These are phyloP conservation scores for Pythium phragmiticola DNA, from an alignment of 352 stramenopile genomes.

Conservation along the genomic window DNA sequence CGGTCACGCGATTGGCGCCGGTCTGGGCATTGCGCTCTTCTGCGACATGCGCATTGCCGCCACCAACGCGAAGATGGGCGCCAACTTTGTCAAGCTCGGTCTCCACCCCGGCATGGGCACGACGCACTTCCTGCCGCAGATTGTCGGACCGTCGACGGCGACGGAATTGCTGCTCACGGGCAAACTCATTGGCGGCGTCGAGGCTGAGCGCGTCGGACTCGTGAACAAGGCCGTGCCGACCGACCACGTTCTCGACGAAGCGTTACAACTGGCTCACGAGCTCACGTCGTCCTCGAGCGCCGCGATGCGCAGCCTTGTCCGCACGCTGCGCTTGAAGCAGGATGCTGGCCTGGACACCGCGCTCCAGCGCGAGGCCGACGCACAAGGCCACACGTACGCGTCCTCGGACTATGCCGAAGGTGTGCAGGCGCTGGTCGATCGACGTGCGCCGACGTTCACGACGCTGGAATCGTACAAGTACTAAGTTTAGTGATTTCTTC, in stretches of 20 bases:
- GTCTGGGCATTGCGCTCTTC: constrained; percentile 80
- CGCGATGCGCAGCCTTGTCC: constrained; percentile 63
- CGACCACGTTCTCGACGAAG: constrained; percentile 46
- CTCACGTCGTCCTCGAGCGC: constrained; percentile 65
- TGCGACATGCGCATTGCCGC: constrained; percentile 75
- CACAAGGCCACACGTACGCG: constrained; percentile 80
- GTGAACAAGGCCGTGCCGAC: constrained; percentile 47
- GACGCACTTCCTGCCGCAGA: constrained; percentile 73
- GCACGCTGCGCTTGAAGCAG: constrained; percentile 60
- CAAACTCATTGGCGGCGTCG: constrained; percentile 64
- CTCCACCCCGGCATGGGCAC: constrained; percentile 87
- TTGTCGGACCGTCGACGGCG: constrained; percentile 58
- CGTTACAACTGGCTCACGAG: constrained; percentile 49
- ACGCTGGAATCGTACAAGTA: constrained; percentile 40
- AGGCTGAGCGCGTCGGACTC: constrained; percentile 52
- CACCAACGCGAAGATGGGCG: constrained; percentile 76
- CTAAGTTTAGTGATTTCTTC: not conserved
- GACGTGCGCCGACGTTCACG: constrained; percentile 60
- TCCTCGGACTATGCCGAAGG: constrained; percentile 78
- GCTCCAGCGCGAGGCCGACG: constrained; percentile 72
- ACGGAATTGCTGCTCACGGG: constrained; percentile 79
- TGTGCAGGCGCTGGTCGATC: constrained; percentile 68
- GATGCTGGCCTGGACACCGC: constrained; percentile 65
- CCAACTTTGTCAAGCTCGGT: constrained; percentile 86
- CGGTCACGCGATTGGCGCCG: constrained; percentile 75